Base-by-base conservation (phyloP, 371 early-diverging fungal species). In the Mortierella sp. region DNA sequence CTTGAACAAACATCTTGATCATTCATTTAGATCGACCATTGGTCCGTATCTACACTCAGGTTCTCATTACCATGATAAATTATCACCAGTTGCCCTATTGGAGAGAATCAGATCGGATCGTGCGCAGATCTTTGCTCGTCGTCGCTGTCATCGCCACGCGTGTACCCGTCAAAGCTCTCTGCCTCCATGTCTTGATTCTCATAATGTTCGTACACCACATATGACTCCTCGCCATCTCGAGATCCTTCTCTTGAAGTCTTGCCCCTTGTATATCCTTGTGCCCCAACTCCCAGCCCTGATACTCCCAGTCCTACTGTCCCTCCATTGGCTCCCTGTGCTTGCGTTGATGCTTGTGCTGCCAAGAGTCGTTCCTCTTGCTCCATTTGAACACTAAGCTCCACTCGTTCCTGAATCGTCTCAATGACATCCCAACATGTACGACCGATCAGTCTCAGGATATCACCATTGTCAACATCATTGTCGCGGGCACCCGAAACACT, bases 171-270 rank as follows among this genome's bases (percentile, higher is more conserved):
- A 44, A 63, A 60, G 13, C 67, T 58, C 40, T 67, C 71, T 17
- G 17, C 29, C 9, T 68, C 72, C 17, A 45, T 50, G 13, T 63
- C 64, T 6, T 49, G 41, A 4, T 40, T 52, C 14, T 63, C 54
- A 14, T 67, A 56, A 24, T 63, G 63, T 39, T 74, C 74, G 55
- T 60, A 63, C 8, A 67, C 57, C 40, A 67, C 44, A 48, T 56
- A 60, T 17, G 58, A 54, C 41, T 67, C 67, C 13, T 74, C 74
- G 1, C 68, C 74, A 22, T 74, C 74, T 13, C 63, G 50, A 1
- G 55, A 62, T 12, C 67, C 67, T 22, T 73, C 73, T 16, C 63
- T 40, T 21, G 72, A 66, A 21, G 61, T 48, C 41, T 62, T 72
- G 54, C 54, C 19, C 45, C 34, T 60, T 21, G 49, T 9, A 37